phyloP scores from a whole-genome alignment of 768 basidiomycete species.

The Tulasnella sp. region DNA sequence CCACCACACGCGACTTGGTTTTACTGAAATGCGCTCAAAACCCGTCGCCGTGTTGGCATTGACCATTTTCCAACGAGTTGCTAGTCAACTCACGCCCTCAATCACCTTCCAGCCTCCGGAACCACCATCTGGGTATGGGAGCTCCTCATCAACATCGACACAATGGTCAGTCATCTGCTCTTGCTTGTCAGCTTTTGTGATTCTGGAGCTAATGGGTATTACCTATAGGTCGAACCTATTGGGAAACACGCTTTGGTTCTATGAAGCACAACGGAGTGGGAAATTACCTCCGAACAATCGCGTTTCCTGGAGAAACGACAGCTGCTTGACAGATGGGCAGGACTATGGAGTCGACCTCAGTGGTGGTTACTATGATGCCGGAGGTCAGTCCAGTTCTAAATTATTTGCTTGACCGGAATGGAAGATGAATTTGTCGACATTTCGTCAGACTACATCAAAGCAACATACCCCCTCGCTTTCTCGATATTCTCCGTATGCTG shows the following conservation, averaged over 20 bases:
- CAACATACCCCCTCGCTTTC: conserved; percentile 66
- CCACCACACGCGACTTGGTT: too few relatives aligned
- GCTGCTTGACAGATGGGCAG: conserved; percentile 62
- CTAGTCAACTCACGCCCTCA: neutral
- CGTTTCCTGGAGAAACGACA: conserved; percentile 81
- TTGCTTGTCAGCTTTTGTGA: too few relatives aligned
- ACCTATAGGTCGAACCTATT: conserved; percentile 69
- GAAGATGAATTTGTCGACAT: too few relatives aligned
- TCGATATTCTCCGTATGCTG: conserved; percentile 55
- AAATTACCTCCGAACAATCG: conserved; percentile 55
- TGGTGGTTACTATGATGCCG: conserved; percentile 90
- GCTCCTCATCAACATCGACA: neutral
- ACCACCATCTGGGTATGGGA: conserved; percentile 2
- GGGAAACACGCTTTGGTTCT: conserved; percentile 77
- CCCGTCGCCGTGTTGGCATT: too few relatives aligned
- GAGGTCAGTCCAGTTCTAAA: conserved; percentile 41
- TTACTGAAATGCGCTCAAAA: too few relatives aligned
- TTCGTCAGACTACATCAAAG: conserved; percentile 70
- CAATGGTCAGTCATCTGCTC: neutral
- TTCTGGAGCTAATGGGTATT: too few relatives aligned
- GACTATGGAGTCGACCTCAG: conserved; percentile 65
- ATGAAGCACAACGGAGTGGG: conserved; percentile 85
- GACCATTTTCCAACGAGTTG: too few relatives aligned
- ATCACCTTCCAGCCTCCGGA: conserved; percentile 3
- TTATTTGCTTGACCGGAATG: neutral